Evolutionary conservation across 2,329 filamentous ascomycete species (phyloP).

Genomic region (Stagonosporopsis chrysanthemi): DNA sequence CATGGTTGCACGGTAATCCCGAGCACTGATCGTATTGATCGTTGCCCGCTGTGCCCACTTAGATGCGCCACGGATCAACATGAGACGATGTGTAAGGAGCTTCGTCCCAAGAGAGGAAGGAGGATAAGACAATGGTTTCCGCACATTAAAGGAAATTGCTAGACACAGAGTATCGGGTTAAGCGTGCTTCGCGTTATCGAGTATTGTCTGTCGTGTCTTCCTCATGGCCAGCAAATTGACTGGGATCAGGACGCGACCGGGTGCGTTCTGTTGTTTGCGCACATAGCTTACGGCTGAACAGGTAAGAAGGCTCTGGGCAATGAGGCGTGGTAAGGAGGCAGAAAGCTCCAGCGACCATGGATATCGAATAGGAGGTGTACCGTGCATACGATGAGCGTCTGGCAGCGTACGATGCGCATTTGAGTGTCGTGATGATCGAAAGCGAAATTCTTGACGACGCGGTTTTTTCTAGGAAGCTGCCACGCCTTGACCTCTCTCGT

Average conservation of each 20-base stretch:
- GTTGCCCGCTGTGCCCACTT: constrained; percentile 12
- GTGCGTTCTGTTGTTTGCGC: constrained; percentile 5
- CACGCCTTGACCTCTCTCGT: neutral
- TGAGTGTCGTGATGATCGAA: neutral
- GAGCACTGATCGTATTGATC: constrained; percentile 12
- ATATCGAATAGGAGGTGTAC: neutral
- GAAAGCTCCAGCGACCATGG: neutral
- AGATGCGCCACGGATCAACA: constrained; percentile 18
- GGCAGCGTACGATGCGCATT: neutral
- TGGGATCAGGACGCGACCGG: constrained; percentile 7
- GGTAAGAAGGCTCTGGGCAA: constrained; percentile 7
- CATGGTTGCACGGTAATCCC: constrained; percentile 13
- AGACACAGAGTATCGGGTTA: constrained; percentile 11
- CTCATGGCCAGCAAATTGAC: constrained; percentile 1
- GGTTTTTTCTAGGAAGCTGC: neutral
- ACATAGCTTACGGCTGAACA: constrained; percentile 5
- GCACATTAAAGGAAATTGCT: constrained; percentile 23
- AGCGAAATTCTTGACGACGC: no score
- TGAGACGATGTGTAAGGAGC: constrained; percentile 18
- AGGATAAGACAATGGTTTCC: constrained; percentile 12
- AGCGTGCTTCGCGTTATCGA: constrained; percentile 17
- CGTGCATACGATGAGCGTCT: neutral
- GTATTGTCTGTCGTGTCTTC: constrained; percentile 5
- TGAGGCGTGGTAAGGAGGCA: constrained; percentile 5
- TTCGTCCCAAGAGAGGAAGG: constrained; percentile 20